A percentile compares a stretch with the other conserved stretches of the same genome.
These are phyloP conservation scores for Dryas drummondii DNA, from an alignment of 306 rosid species.

Conservation along the genomic window DNA sequence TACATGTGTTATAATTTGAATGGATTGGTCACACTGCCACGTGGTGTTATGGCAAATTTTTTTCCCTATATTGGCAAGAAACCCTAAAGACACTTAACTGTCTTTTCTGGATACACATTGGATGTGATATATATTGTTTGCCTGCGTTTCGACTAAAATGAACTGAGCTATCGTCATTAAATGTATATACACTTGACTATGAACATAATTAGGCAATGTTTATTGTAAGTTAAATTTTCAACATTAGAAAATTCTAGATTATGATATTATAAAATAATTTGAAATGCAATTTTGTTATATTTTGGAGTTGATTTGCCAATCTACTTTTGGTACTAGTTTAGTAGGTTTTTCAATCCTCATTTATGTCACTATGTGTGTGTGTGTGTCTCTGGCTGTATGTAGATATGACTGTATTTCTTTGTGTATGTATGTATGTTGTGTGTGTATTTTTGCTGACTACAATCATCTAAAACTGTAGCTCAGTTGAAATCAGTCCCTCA, in stretches of 20 bases:
- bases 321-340: neutral
- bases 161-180: neutral
- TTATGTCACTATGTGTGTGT: neutral
- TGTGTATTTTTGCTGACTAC: slow-evolving; percentile 15
- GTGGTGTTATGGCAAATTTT: no score
- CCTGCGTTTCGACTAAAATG: neutral
- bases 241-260: neutral
- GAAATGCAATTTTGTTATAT: neutral
- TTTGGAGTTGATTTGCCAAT: neutral
- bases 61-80: no score
- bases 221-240: neutral
- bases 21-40: no score
- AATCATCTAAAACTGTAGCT: slow-evolving; percentile 53
- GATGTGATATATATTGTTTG: neutral
- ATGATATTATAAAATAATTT: neutral
- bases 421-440: neutral
- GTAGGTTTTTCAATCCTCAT: neutral
- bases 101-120: neutral
- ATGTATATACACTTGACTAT: neutral
- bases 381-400: no score
- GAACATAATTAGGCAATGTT: neutral
- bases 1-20: no score
- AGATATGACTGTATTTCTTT: neutral
- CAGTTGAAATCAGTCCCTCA: slow-evolving; percentile 93
- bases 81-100: neutral